Percentiles rank a stretch among this genome's conserved stretches.
Evolutionary conservation across 2,329 filamentous ascomycete species (phyloP).

Genomic region (Periglandula ipomoeae): DNA sequence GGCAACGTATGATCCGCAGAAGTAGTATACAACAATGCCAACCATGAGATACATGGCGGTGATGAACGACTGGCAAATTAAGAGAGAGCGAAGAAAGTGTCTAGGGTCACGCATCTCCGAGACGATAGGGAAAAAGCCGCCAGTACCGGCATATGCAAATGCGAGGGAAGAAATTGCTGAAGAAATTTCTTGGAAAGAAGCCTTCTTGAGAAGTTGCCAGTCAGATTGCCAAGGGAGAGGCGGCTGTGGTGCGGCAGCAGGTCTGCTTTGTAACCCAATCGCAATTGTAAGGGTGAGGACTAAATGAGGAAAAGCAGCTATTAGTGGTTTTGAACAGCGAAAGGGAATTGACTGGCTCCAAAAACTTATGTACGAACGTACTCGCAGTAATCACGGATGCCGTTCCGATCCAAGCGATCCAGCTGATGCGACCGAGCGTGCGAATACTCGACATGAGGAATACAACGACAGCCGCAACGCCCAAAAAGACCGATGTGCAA

Average conservation of each 20-base stretch:
- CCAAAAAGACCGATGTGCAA: conserved; percentile 18
- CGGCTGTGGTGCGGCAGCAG: too few species aligned
- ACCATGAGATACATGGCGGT: conserved; percentile 24
- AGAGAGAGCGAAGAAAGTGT: conserved; percentile 18
- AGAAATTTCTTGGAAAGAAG: conserved; percentile 21
- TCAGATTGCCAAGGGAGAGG: conserved; percentile 21
- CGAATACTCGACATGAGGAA: conserved; percentile 20
- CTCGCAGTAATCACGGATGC: conserved; percentile 13
- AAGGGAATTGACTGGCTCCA: too few species aligned
- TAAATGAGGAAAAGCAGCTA: too few species aligned
- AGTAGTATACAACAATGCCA: conserved; percentile 33
- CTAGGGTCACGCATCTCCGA: conserved; percentile 25
- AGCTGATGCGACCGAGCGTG: conserved; percentile 18
- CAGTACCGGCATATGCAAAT: conserved; percentile 28
- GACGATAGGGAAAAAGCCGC: conserved; percentile 23
- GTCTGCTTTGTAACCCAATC: too few species aligned
- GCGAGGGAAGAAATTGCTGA: conserved; percentile 22
- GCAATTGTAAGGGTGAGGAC: too few species aligned
- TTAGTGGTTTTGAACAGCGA: too few species aligned
- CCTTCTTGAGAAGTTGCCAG: conserved; percentile 19
- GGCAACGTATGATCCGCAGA: conserved; percentile 34
- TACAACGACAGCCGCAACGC: conserved; percentile 17
- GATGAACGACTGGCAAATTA: conserved; percentile 18
- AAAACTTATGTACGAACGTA: conserved; percentile 10
- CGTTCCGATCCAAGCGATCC: conserved; percentile 19